Base-by-base conservation (phyloP, 495 filamentous ascomycete species). In the Bombardia bombarda region DNA sequence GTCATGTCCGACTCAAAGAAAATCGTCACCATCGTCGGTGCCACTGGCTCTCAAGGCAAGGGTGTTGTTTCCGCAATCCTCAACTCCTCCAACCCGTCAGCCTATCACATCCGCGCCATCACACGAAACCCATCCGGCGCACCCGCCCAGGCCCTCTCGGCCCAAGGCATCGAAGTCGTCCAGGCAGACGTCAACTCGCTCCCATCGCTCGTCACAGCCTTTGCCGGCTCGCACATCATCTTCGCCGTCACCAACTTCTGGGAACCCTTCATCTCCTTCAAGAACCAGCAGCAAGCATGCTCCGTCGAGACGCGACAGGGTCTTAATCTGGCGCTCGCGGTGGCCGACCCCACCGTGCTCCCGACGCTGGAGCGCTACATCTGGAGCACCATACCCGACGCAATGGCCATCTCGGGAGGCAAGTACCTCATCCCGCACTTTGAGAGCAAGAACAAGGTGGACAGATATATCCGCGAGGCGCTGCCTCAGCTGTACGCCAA, bases 11-110 rank as follows among this genome's bases (percentile, higher is more conserved):
- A n/a, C n/a, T n/a, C n/a, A n/a, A 16, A 43, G 36, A 59, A 50
- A 40, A 49, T 77, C 49, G 60, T 83, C 57, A 71, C 72, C 21
- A 62, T 85, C 16, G 77, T 83, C 56, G 79, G 79, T 24, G 75
- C 77, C 10, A 84, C 81, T 22, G 79, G 81, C 47, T 68, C 68
- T 32, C 80, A 84, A 52, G 81, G 80, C 38, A 66, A 71, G 13
- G 75, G 74, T 9, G 70, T 83, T 19, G 65, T 82, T 32, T 57
- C 67, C 31, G 50, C 55, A 20, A 63, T 83, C 31, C 63, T 80
- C n/a, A 54, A 62, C 22, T n/a, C n/a, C n/a, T n/a, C n/a, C n/a
- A 63, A 80, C 55, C 56, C 79, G 1, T 50, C 57, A 25, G n/a
- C n/a, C n/a, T 85, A 70, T 60, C 53, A 56, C 18, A 54, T 85